These are phyloP conservation scores for Bacidia rubella DNA, from an alignment of 495 filamentous ascomycete species.

Conservation along the genomic window DNA sequence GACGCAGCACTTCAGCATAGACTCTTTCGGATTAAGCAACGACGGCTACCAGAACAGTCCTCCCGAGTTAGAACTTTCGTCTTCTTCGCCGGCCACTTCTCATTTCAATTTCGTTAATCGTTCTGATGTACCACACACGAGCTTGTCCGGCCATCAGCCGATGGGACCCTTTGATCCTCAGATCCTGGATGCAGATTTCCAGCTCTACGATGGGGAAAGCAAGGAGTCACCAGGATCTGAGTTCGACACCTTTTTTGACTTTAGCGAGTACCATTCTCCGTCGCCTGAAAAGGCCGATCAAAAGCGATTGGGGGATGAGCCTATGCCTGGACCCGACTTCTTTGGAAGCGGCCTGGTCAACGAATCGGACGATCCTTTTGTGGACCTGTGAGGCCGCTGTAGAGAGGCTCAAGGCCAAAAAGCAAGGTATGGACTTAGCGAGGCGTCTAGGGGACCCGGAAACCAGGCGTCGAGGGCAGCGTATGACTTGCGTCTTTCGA, in stretches of 20 bases:
- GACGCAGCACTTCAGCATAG: constrained; percentile 17
- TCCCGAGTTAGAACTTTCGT: constrained; percentile 27
- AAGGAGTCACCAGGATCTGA: neutral
- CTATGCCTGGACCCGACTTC: neutral
- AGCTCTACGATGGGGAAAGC: neutral
- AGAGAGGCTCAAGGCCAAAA: no score
- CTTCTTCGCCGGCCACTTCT: constrained; percentile 14
- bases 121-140: constrained; percentile 4
- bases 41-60: constrained; percentile 27
- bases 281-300: neutral
- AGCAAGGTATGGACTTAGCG: no score
- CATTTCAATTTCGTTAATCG: constrained; percentile 12
- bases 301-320: neutral
- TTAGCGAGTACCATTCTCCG: neutral
- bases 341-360: neutral
- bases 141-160: neutral
- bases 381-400: neutral
- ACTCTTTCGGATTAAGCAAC: neutral
- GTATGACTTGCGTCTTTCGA: no score
- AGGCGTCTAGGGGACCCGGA: neutral
- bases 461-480: neutral
- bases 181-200: constrained; percentile 2
- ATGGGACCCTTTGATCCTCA: neutral
- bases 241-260: constrained; percentile 1
- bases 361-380: constrained; percentile 1